These are phyloP conservation scores for Acacia concinna DNA, from an alignment of 331 rosid genomes.

Conservation along the genomic window DNA sequence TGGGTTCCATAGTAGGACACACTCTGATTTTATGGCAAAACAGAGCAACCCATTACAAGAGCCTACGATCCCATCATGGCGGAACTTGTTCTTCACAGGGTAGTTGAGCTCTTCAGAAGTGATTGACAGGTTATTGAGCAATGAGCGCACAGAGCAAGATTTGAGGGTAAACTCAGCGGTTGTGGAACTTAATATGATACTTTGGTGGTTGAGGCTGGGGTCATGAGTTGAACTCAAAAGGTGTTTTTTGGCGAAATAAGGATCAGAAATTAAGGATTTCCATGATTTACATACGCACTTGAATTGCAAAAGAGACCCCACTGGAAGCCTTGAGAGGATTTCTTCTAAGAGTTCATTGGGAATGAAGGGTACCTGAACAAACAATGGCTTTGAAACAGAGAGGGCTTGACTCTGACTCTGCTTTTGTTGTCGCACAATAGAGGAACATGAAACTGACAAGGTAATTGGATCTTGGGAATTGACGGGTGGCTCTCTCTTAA, in stretches of 20 bases:
- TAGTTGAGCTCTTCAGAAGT: slow-evolving; percentile 37
- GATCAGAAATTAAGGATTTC: slow-evolving; percentile 39
- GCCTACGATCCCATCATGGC: slow-evolving; percentile 50
- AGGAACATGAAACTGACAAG: neutral
- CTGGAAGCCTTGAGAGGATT: slow-evolving; percentile 48
- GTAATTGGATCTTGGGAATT: neutral
- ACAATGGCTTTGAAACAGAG: neutral
- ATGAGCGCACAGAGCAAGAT: slow-evolving; percentile 38
- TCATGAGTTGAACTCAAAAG: slow-evolving; percentile 30
- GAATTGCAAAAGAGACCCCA: slow-evolving; percentile 39
- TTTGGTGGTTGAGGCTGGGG: slow-evolving; percentile 30
- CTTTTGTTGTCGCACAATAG: neutral
- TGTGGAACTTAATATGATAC: slow-evolving; percentile 43
- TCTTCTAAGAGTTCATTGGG: slow-evolving; percentile 46
- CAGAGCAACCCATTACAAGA: slow-evolving; percentile 53
- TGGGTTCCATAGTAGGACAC: slow-evolving; percentile 58
- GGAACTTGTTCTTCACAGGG: slow-evolving; percentile 50
- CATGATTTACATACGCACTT: slow-evolving; percentile 53
- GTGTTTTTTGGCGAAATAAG: slow-evolving; percentile 42
- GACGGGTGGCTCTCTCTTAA: neutral
- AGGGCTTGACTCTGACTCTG: slow-evolving; percentile 2
- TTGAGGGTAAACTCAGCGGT: slow-evolving; percentile 50
- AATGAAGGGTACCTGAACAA: slow-evolving; percentile 25
- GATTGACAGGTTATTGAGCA: slow-evolving; percentile 29
- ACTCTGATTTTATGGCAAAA: slow-evolving; percentile 47